Conservation (phyloP, 2,329 filamentous ascomycete species). For the Botrytis galanthina region DNA sequence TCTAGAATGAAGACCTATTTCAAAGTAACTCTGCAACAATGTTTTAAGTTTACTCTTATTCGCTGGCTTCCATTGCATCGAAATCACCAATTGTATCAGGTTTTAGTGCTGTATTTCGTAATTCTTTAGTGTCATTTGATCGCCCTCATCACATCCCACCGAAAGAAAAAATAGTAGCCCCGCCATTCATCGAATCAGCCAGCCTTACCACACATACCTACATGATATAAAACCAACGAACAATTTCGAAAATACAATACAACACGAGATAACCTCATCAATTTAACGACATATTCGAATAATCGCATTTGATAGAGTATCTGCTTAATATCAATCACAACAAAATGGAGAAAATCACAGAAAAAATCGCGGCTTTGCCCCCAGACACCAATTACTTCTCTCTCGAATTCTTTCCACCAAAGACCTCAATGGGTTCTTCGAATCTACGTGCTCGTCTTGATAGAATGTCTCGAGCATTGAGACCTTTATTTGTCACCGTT, state of each 20-base stretch:
- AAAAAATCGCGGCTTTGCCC: conserved; percentile 90
- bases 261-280: background rate
- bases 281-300: background rate
- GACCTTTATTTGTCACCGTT: conserved; percentile 92
- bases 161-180: conserved; percentile 6
- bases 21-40: background rate
- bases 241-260: background rate
- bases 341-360: conserved; percentile 73
- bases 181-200: conserved; percentile 2
- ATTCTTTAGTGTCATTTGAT: conserved; percentile 5
- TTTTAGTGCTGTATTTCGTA: background rate
- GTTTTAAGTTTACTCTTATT: background rate
- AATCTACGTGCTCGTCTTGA: conserved; percentile 91
- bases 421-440: conserved; percentile 91
- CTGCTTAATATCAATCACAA: background rate
- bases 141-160: background rate
- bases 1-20: background rate
- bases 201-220: conserved; percentile 6
- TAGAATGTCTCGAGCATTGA: conserved; percentile 88
- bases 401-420: conserved; percentile 98
- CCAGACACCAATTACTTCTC: conserved; percentile 84
- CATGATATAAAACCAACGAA: conserved; percentile 5
- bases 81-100: background rate
- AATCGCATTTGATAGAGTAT: background rate
- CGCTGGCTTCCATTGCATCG: background rate